Evolutionary conservation across 129 eudicot genomes (phyloP), one percentile per base, ranked within the genome.

Genomic region (Flaveria trinervia): DNA sequence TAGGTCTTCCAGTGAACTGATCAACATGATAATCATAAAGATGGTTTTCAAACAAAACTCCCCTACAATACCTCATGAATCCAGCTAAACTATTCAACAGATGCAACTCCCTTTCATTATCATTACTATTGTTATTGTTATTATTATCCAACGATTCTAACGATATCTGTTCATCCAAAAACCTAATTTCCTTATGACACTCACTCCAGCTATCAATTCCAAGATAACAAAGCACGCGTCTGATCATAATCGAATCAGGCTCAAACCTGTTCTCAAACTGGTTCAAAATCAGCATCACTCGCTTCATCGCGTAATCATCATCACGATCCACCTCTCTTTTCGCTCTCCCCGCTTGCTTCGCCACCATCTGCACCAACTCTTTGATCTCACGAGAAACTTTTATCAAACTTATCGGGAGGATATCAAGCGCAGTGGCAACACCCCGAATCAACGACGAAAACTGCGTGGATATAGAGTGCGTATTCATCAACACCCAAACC

Each of bases 21-120:
- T 75, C 84, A 3, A 51, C 56, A 20, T 17, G 6, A 7, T 15
- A 25, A 12, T 59, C 69, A 14, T 43, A 57, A 65, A 50, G 81
- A 18, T 69, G 66, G 52, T 82, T 77, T 20, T 87, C 91, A 43
- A 91, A 91, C 72, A 93, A 36, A 73, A 87, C 86, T 13, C 91
- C 92, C 68, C 98, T 85, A 75, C 93, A 89, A 68, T 93, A 93
- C 61, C 85, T 72, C 90, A 93, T 84, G 23, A 91, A 82, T 39
- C 97, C 96, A 43, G 86, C 62, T 30, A 91, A 83, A 77, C 92
- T 85, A 74, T 83, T 84, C 7, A 88, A n/a, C 36, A 90, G 18
- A 57, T 83, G 83, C 39, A 87, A 23, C 33, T 90, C 98, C 48
- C 88, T 81, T 43, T 85, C 87, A 33, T 76, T 73, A 18, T 71